Conservation (phyloP, 192 early-diverging fungal genomes). For the Coemansia sp. region DNA sequence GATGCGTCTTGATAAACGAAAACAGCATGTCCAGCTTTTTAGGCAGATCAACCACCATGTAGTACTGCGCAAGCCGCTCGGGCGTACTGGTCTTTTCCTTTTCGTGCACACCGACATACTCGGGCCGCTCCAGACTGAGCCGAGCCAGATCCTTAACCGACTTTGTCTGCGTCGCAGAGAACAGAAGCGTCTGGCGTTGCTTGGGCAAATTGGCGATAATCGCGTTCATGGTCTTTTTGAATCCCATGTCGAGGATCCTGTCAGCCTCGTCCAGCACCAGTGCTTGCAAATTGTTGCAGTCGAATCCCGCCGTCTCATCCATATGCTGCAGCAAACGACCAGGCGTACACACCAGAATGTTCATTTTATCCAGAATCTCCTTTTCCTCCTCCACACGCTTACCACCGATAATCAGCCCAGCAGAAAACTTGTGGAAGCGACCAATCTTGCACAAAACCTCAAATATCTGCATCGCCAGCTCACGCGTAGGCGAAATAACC, state of each 20-base stretch:
- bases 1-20: slow-evolving; percentile 94
- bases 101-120: slow-evolving; percentile 96
- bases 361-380: slow-evolving; percentile 73
- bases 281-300: slow-evolving; percentile 75
- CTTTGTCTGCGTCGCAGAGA: slow-evolving; percentile 98
- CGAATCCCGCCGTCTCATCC: slow-evolving; percentile 91
- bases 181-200: slow-evolving; percentile 88
- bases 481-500: slow-evolving; percentile 82
- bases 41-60: slow-evolving; percentile 78
- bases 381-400: slow-evolving; percentile 85
- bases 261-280: slow-evolving; percentile 87
- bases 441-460: slow-evolving; percentile 79
- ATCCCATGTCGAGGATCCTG: slow-evolving; percentile 86
- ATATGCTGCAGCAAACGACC: slow-evolving; percentile 86
- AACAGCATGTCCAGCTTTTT: slow-evolving; percentile 95
- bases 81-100: slow-evolving; percentile 80
- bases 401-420: slow-evolving; percentile 92
- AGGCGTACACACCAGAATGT: slow-evolving; percentile 80
- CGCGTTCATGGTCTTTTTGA: slow-evolving; percentile 79
- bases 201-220: slow-evolving; percentile 82
- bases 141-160: slow-evolving; percentile 93
- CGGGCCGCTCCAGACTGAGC: slow-evolving; percentile 84
- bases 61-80: slow-evolving; percentile 79
- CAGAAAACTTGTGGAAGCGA: slow-evolving; percentile 76
- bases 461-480: slow-evolving; percentile 90